Conservation (phyloP, 2,329 filamentous ascomycete species). For the Tolypocladium paradoxum region DNA sequence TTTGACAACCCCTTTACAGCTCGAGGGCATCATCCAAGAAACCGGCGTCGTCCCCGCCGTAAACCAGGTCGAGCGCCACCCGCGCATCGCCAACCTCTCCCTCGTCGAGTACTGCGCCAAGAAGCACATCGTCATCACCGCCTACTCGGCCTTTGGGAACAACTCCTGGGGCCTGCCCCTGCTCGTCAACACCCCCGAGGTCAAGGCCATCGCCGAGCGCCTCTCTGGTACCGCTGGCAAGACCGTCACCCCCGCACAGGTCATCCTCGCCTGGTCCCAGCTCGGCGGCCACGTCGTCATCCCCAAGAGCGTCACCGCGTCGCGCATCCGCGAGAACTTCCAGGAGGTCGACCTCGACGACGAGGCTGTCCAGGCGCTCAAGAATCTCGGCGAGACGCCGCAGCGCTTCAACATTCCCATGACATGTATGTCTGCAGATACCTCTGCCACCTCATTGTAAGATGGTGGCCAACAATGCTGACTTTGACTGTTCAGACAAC, state of each 20-base stretch:
- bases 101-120: conserved; percentile 49
- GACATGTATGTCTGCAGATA: conserved; percentile 22
- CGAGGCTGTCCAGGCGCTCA: conserved; percentile 48
- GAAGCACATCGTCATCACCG: conserved; percentile 57
- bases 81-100: conserved; percentile 45
- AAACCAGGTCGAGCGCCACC: conserved; percentile 62
- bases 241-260: conserved; percentile 31
- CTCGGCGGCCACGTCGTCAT: conserved; percentile 57
- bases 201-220: conserved; percentile 45
- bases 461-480: background rate
- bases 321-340: conserved; percentile 60
- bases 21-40: conserved; percentile 44
- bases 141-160: conserved; percentile 48
- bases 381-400: conserved; percentile 45
- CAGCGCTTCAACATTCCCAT: conserved; percentile 34
- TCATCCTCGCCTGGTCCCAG: conserved; percentile 47
- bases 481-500: conserved; percentile 22
- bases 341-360: conserved; percentile 51
- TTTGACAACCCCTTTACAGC: conserved; percentile 14
- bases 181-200: conserved; percentile 44
- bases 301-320: conserved; percentile 61
- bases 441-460: background rate
- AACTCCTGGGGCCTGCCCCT: conserved; percentile 34
- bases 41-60: conserved; percentile 49
- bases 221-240: conserved; percentile 21